A percentile compares a stretch with the other conserved stretches of the same genome.
These are phyloP conservation scores for Phyllosticta citriasiana DNA, from an alignment of 2,329 filamentous ascomycete genomes.

Conservation along the genomic window DNA sequence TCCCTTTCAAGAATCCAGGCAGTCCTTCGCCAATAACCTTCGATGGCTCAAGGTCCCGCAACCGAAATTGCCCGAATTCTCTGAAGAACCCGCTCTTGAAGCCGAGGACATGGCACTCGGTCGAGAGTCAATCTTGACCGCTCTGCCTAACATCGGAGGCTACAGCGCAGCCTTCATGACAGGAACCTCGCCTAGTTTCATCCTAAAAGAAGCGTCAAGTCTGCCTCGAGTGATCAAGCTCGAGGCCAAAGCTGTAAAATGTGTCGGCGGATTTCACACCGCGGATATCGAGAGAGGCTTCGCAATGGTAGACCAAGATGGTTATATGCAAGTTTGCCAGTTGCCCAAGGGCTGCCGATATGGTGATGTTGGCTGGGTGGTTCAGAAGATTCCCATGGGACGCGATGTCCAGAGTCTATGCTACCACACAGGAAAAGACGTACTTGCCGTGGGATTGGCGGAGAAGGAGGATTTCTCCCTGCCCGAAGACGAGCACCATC, in stretches of 20 bases:
- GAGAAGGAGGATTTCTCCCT: constrained; percentile 63
- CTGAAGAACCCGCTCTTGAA: constrained; percentile 40
- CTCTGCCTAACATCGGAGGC: constrained; percentile 58
- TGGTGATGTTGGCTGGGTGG: constrained; percentile 63
- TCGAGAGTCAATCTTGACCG: constrained; percentile 41
- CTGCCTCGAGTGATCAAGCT: constrained; percentile 65
- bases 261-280: constrained; percentile 68
- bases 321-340: constrained; percentile 64
- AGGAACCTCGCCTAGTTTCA: constrained; percentile 67
- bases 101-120: constrained; percentile 39
- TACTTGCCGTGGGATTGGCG: constrained; percentile 69
- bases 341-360: constrained; percentile 59
- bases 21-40: constrained; percentile 47
- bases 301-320: constrained; percentile 62
- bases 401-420: constrained; percentile 63
- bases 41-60: constrained; percentile 70
- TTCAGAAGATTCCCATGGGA: constrained; percentile 60
- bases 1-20: constrained; percentile 24
- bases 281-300: constrained; percentile 72
- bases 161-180: constrained; percentile 77
- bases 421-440: constrained; percentile 64
- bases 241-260: constrained; percentile 56
- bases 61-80: constrained; percentile 51
- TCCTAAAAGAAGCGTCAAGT: constrained; percentile 73
- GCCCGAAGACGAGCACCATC: constrained; percentile 74